phyloP scores from a whole-genome alignment of 805 yeast species.

The Metschnikowia colocasiae region DNA sequence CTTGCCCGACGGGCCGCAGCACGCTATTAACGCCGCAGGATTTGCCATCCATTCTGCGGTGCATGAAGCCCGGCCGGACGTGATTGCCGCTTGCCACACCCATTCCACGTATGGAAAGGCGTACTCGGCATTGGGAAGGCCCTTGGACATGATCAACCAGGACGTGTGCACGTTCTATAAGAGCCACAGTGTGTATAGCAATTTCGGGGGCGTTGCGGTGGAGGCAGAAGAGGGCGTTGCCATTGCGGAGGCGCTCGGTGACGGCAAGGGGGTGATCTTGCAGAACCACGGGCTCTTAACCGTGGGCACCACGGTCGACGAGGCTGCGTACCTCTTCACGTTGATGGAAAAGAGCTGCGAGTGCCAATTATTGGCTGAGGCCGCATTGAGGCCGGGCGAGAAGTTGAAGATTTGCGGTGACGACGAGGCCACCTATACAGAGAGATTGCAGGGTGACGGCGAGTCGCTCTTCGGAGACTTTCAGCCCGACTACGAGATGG shows the following conservation, averaged over 20 bases:
- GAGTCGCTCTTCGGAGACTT: slow-evolving; percentile 69
- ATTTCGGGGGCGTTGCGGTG: slow-evolving; percentile 78
- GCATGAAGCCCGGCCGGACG: slow-evolving; percentile 67
- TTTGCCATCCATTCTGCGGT: slow-evolving; percentile 66
- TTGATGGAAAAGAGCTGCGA: slow-evolving; percentile 63
- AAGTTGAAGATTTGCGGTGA: slow-evolving; percentile 46
- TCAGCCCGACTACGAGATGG: slow-evolving; percentile 61
- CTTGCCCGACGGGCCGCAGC: slow-evolving; percentile 53
- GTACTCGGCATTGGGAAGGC: slow-evolving; percentile 59
- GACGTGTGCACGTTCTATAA: slow-evolving; percentile 69
- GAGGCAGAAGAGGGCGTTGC: slow-evolving; percentile 60
- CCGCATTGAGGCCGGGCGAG: slow-evolving; percentile 43
- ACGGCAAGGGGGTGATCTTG: slow-evolving; percentile 54
- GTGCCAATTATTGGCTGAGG: slow-evolving; percentile 61
- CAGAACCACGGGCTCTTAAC: slow-evolving; percentile 74
- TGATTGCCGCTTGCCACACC: slow-evolving; percentile 68
- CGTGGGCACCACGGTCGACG: slow-evolving; percentile 67
- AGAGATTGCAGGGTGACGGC: slow-evolving; percentile 56
- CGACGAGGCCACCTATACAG: slow-evolving; percentile 66
- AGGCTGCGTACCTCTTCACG: slow-evolving; percentile 65
- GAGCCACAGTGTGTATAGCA: slow-evolving; percentile 58
- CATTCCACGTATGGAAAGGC: slow-evolving; percentile 66
- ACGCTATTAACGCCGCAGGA: slow-evolving; percentile 64
- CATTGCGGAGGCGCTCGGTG: slow-evolving; percentile 60
- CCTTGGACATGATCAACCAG: slow-evolving; percentile 76